Conservation (phyloP, 305 asterid species). For the Stenogyne calaminthoides region DNA sequence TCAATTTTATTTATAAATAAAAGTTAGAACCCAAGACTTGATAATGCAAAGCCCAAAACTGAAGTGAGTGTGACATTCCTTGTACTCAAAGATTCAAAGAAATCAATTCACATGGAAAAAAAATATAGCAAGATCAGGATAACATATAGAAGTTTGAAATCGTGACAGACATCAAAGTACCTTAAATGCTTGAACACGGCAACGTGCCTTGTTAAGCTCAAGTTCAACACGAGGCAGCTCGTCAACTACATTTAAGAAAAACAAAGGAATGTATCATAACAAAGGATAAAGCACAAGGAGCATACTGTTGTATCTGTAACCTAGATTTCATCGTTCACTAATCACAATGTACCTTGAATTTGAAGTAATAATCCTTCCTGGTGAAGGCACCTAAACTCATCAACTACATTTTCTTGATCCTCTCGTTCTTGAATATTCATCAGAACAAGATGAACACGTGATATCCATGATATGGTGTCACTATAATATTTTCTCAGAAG, state of each 20-base stretch:
- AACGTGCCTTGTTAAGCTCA: conserved; percentile 80
- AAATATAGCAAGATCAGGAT: conserved; percentile 12
- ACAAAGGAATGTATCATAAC: conserved; percentile 18
- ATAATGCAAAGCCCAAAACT: too few species aligned
- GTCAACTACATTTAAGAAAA: conserved; percentile 48
- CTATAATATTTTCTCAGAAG: conserved; percentile 62
- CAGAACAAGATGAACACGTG: conserved; percentile 61
- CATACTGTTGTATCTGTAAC: conserved; percentile 12
- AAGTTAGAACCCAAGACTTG: conserved; percentile 4
- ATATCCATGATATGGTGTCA: conserved; percentile 78
- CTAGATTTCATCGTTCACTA: conserved; percentile 13
- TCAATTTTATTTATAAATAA: too few species aligned
- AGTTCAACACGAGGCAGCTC: conserved; percentile 71
- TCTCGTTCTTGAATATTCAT: conserved; percentile 54
- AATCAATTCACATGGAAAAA: too few species aligned
- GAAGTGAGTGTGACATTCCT: too few species aligned
- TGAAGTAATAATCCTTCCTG: conserved; percentile 66
- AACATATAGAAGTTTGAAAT: conserved; percentile 15
- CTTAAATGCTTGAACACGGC: conserved; percentile 86
- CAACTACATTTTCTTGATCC: conserved; percentile 76
- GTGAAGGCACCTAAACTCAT: conserved; percentile 67
- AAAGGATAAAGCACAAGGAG: conserved; percentile 14
- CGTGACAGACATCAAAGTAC: conserved; percentile 40
- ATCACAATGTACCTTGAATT: conserved; percentile 57
- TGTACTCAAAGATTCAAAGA: too few species aligned